These are phyloP conservation scores for Melaleuca alternifolia DNA, from an alignment of 345 rosid genomes.

Conservation along the genomic window DNA sequence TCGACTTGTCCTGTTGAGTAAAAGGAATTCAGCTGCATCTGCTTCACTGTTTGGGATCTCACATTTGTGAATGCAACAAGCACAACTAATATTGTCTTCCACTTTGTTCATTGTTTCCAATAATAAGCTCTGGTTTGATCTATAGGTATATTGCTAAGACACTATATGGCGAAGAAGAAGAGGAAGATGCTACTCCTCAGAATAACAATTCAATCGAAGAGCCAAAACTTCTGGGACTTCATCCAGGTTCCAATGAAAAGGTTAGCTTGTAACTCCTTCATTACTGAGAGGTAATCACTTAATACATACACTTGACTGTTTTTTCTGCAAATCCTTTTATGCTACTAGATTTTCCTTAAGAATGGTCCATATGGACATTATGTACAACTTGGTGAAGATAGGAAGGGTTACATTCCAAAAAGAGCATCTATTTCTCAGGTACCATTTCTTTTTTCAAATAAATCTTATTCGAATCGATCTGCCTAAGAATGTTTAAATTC, in stretches of 20 bases:
- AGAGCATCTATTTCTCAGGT: constrained; percentile 76
- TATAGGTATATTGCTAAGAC: constrained; percentile 86
- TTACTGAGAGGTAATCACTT: background rate
- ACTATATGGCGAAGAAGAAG: constrained; percentile 59
- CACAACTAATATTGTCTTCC: background rate
- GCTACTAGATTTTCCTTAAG: constrained; percentile 64
- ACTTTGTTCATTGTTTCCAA: background rate
- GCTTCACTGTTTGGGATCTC: background rate
- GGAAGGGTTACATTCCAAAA: constrained; percentile 59
- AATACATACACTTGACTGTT: background rate
- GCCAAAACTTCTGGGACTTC: constrained; percentile 77
- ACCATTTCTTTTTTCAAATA: background rate
- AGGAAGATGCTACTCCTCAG: constrained; percentile 42
- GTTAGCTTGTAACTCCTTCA: constrained; percentile 23
- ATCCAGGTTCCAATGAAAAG: constrained; percentile 80
- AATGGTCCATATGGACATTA: constrained; percentile 91
- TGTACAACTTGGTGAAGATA: constrained; percentile 92
- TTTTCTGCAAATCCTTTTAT: background rate
- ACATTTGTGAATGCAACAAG: background rate
- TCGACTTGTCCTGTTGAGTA: background rate
- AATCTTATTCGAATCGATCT: background rate
- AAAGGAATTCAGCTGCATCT: background rate
- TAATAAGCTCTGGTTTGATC: background rate
- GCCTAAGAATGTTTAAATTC: background rate
- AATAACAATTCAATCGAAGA: constrained; percentile 41